A percentile compares a stretch with the other conserved stretches of the same genome.
Evolutionary conservation across 2,329 filamentous ascomycete genomes (phyloP).

Genomic region (Stemphylium vesicarium): DNA sequence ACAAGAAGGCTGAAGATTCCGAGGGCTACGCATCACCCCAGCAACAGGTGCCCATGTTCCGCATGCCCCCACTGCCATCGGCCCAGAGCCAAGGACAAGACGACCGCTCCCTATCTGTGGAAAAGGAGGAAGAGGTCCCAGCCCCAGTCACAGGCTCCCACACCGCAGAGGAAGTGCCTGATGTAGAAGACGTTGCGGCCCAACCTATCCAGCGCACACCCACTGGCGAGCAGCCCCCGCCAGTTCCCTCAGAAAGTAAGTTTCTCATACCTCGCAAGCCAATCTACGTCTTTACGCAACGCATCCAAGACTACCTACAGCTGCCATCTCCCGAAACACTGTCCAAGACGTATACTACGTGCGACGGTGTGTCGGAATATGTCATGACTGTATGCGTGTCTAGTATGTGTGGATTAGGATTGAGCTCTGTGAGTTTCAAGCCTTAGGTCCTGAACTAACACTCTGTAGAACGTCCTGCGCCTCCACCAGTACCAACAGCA

Average conservation of each 20-base stretch:
- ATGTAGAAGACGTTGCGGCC: constrained; percentile 60
- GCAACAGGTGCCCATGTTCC: constrained; percentile 62
- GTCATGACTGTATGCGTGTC: constrained; percentile 48
- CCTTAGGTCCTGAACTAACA: constrained; percentile 20
- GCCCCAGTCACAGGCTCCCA: constrained; percentile 52
- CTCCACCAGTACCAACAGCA: constrained; percentile 46
- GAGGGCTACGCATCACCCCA: constrained; percentile 39
- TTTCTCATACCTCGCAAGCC: constrained; percentile 48
- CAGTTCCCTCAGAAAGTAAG: constrained; percentile 60
- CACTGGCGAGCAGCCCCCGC: constrained; percentile 50
- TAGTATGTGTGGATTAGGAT: constrained; percentile 40
- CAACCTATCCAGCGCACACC: constrained; percentile 52
- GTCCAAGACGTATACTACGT: constrained; percentile 42
- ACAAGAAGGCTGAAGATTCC: constrained; percentile 46
- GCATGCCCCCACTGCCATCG: constrained; percentile 74
- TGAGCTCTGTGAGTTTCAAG: neutral
- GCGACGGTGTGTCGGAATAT: constrained; percentile 45
- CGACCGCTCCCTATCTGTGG: constrained; percentile 51
- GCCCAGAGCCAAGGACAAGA: constrained; percentile 57
- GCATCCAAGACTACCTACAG: constrained; percentile 31
- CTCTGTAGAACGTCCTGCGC: constrained; percentile 50
- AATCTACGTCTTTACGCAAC: constrained; percentile 24
- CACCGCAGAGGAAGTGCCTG: constrained; percentile 56
- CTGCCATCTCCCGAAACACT: constrained; percentile 37
- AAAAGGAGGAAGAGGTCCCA: constrained; percentile 58